Evolutionary conservation across 345 rosid species (phyloP).

Genomic region (Boechera stricta): DNA sequence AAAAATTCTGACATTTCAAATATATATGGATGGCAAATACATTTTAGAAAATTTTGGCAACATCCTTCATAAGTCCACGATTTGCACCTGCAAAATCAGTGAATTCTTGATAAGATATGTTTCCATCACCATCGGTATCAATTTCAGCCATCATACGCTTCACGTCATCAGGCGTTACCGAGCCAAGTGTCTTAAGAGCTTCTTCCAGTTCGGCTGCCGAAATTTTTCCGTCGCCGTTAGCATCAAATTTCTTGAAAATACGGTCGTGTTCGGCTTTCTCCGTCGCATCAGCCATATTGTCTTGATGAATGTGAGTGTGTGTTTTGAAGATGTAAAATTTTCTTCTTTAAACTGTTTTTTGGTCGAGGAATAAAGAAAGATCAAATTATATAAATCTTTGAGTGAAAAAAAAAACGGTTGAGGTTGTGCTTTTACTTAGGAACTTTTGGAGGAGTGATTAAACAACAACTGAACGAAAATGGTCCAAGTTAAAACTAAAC

Average conservation of each 20-base stretch:
- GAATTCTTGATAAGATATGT: slow-evolving; percentile 73
- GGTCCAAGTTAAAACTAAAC: slow-evolving; percentile 15
- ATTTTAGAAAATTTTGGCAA: slow-evolving; percentile 68
- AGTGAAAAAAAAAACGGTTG: slow-evolving; percentile 10
- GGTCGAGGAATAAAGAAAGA: not conserved
- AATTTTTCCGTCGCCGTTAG: slow-evolving; percentile 76
- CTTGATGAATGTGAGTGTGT: not conserved
- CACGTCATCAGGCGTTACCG: slow-evolving; percentile 61
- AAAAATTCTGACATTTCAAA: not conserved
- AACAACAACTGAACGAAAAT: slow-evolving; percentile 29
- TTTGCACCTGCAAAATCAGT: slow-evolving; percentile 68
- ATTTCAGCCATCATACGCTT: slow-evolving; percentile 85
- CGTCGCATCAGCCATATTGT: slow-evolving; percentile 60
- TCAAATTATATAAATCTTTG: slow-evolving; percentile 26
- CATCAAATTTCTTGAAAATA: slow-evolving; percentile 73
- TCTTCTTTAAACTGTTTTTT: slow-evolving; percentile 7
- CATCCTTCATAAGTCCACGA: slow-evolving; percentile 76
- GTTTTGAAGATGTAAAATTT: not conserved
- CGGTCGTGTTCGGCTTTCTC: slow-evolving; percentile 64
- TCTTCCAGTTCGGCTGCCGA: slow-evolving; percentile 76
- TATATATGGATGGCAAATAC: not conserved
- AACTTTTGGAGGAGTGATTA: slow-evolving; percentile 37
- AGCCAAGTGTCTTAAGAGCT: slow-evolving; percentile 64
- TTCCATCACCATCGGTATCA: slow-evolving; percentile 82
- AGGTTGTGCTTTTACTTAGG: slow-evolving; percentile 40